These are phyloP conservation scores for Cynara cardunculus DNA, from an alignment of 129 eudicot genomes.

Conservation along the genomic window DNA sequence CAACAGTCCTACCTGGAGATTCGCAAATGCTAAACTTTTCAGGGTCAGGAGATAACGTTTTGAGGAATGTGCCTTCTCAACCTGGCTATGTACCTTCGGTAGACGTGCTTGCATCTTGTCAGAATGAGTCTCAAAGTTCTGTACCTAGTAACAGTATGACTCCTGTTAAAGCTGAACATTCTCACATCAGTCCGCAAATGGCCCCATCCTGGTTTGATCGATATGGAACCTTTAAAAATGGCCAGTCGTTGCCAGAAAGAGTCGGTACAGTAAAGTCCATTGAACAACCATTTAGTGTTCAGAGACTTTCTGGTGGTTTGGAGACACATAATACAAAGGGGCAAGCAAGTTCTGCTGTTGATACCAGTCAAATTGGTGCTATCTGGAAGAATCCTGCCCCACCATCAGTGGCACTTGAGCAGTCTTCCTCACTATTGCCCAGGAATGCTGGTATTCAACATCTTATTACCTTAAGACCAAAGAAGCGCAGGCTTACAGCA, in stretches of 20 bases:
- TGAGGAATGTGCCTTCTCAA: slow-evolving; percentile 31
- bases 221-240: slow-evolving; percentile 59
- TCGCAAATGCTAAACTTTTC: slow-evolving; percentile 34
- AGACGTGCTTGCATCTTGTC: slow-evolving; percentile 36
- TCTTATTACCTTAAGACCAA: slow-evolving; percentile 33
- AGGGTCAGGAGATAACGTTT: slow-evolving; percentile 25
- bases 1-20: slow-evolving; percentile 34
- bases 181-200: slow-evolving; percentile 73
- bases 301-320: slow-evolving; percentile 38
- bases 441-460: slow-evolving; percentile 22
- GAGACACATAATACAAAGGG: slow-evolving; percentile 36
- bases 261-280: slow-evolving; percentile 25
- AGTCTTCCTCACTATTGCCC: slow-evolving; percentile 29
- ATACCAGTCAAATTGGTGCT: slow-evolving; percentile 30
- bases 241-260: slow-evolving; percentile 45
- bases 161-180: slow-evolving; percentile 39
- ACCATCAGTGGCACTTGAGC: slow-evolving; percentile 23
- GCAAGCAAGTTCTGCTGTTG: slow-evolving; percentile 32
- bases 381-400: slow-evolving; percentile 27
- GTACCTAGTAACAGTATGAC: slow-evolving; percentile 16
- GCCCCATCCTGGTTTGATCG: slow-evolving; percentile 86
- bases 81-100: slow-evolving; percentile 35
- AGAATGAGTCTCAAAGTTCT: slow-evolving; percentile 31
- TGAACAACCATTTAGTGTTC: slow-evolving; percentile 40
- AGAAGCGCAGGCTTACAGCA: slow-evolving; percentile 52